Evolutionary conservation across 2,329 filamentous ascomycete genomes (phyloP).

Genomic region (Venturiaceae sp.): DNA sequence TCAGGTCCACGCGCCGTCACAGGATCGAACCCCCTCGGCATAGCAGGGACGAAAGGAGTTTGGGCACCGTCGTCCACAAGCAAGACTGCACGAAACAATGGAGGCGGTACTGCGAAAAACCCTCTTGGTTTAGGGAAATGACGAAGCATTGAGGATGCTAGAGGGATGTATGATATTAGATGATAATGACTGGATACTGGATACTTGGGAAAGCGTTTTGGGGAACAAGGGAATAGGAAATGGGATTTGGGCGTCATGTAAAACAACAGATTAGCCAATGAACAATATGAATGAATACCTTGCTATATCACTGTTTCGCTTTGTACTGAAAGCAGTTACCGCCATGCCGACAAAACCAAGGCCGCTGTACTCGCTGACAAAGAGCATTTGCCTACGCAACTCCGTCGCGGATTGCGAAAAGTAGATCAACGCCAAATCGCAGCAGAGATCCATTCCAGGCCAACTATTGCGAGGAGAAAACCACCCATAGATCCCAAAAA

Average conservation of each 20-base stretch:
- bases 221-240: neutral
- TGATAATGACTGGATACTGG: neutral
- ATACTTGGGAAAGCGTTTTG: neutral
- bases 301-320: neutral
- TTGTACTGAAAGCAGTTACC: neutral
- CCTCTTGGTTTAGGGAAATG: constrained; percentile 8
- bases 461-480: neutral
- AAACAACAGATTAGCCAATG: too few species aligned
- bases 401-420: neutral
- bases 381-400: neutral
- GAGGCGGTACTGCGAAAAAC: constrained; percentile 8
- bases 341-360: neutral
- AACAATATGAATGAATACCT: too few species aligned
- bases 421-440: neutral
- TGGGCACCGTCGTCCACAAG: constrained; percentile 6
- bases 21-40: constrained; percentile 35
- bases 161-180: neutral
- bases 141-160: neutral
- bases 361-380: neutral
- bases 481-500: neutral
- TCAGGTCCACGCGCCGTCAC: constrained; percentile 32
- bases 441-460: neutral
- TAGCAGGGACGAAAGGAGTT: constrained; percentile 19
- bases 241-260: too few species aligned
- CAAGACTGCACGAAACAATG: neutral